A percentile compares a stretch with the other conserved stretches of the same genome.
phyloP scores from a whole-genome alignment of 768 basidiomycete genomes.

The Aureoboletus auriporus region DNA sequence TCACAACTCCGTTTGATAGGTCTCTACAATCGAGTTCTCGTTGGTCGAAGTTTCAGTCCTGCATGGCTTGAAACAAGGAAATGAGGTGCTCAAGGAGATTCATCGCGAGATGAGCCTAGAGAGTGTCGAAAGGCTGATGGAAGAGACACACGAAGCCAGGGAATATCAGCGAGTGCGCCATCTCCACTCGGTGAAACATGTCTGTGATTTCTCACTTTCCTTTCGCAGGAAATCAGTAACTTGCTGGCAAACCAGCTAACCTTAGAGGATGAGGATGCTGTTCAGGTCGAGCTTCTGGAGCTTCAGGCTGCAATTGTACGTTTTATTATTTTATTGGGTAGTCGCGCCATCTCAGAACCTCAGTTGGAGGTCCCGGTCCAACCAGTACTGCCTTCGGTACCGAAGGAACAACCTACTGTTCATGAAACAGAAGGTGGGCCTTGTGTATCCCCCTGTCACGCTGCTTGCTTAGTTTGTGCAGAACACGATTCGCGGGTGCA shows the following conservation, averaged over 20 bases:
- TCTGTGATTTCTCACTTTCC: background rate
- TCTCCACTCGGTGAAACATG: background rate
- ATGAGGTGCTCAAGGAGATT: slow-evolving; percentile 87
- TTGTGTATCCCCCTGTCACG: background rate
- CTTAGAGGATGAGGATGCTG: slow-evolving; percentile 89
- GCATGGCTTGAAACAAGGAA: slow-evolving; percentile 91
- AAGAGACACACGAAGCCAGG: slow-evolving; percentile 88
- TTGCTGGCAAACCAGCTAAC: slow-evolving; percentile 80
- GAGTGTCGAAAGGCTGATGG: slow-evolving; percentile 89
- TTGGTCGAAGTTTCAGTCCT: slow-evolving; percentile 89
- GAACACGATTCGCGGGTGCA: background rate
- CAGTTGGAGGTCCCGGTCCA: slow-evolving; percentile 30
- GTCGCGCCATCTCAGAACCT: background rate
- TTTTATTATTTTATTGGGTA: slow-evolving; percentile 3
- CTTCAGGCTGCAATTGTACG: slow-evolving; percentile 65
- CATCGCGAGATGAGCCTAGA: slow-evolving; percentile 92
- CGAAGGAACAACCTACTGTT: slow-evolving; percentile 40
- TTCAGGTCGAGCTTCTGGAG: slow-evolving; percentile 74
- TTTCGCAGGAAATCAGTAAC: slow-evolving; percentile 80
- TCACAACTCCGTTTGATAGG: slow-evolving; percentile 44
- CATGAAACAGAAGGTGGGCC: slow-evolving; percentile 30
- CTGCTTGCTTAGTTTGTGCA: slow-evolving; percentile 5
- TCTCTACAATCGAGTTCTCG: slow-evolving; percentile 95
- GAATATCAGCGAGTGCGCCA: slow-evolving; percentile 79
- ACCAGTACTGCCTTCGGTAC: slow-evolving; percentile 52